A percentile compares a stretch with the other conserved stretches of the same genome.
These are phyloP conservation scores for Hypoxylon sp. DNA, from an alignment of 2,329 filamentous ascomycete species.

Conservation along the genomic window DNA sequence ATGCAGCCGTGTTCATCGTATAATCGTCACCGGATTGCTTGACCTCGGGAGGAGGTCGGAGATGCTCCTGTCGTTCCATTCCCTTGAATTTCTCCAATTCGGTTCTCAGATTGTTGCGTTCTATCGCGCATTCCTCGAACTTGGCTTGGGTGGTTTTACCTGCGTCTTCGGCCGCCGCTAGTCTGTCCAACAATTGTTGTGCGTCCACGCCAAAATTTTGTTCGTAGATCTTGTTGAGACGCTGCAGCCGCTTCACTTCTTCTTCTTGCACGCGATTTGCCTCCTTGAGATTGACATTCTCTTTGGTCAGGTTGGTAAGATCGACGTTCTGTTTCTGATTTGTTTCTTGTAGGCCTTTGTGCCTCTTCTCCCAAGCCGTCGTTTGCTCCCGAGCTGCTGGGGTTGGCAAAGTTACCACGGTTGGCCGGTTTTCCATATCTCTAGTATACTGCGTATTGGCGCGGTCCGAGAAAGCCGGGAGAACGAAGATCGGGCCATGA, in stretches of 20 bases:
- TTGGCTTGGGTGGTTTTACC: background rate
- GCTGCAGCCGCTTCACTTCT: slow-evolving; percentile 41
- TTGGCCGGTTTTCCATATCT: slow-evolving; percentile 63
- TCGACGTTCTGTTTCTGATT: slow-evolving; percentile 20
- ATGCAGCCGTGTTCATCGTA: slow-evolving; percentile 1
- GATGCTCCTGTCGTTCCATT: background rate
- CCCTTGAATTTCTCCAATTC: slow-evolving; percentile 25
- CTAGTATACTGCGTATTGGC: slow-evolving; percentile 61
- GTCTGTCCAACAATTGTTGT: background rate
- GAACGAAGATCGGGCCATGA: slow-evolving; percentile 65
- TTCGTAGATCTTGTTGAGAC: slow-evolving; percentile 41
- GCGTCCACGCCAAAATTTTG: slow-evolving; percentile 12
- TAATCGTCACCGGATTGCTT: background rate
- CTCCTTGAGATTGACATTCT: slow-evolving; percentile 26
- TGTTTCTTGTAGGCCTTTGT: slow-evolving; percentile 37
- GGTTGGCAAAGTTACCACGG: slow-evolving; percentile 51
- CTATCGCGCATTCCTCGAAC: slow-evolving; percentile 9
- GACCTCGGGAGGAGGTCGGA: background rate
- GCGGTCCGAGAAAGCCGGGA: slow-evolving; percentile 65
- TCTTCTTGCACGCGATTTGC: slow-evolving; percentile 29
- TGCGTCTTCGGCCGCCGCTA: slow-evolving; percentile 11
- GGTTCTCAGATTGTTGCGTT: slow-evolving; percentile 4
- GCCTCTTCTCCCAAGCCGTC: slow-evolving; percentile 47
- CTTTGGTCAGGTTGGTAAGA: slow-evolving; percentile 29
- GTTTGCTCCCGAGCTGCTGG: slow-evolving; percentile 41